Percentiles rank a stretch among this genome's conserved stretches.
Evolutionary conservation across 805 yeast genomes (phyloP).

Genomic region (Clavispora asparagi): DNA sequence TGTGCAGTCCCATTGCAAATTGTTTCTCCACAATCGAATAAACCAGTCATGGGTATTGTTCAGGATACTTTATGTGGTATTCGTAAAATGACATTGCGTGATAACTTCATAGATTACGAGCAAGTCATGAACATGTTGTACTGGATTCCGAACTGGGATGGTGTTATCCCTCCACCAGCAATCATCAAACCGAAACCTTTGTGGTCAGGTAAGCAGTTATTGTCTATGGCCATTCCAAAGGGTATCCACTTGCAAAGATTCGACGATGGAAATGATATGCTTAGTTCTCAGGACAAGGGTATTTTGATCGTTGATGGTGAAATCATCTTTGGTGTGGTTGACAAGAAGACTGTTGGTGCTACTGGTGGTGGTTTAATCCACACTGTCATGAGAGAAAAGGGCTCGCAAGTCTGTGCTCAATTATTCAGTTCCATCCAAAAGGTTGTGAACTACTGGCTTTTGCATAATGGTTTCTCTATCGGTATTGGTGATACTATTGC

Average conservation of each 20-base stretch:
- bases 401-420: conserved; percentile 83
- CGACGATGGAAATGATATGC: conserved; percentile 80
- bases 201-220: conserved; percentile 96
- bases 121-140: conserved; percentile 94
- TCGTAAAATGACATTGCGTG: conserved; percentile 91
- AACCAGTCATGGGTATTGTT: conserved; percentile 99
- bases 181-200: conserved; percentile 89
- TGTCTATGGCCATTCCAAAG: conserved; percentile 88
- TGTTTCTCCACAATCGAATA: conserved; percentile 96
- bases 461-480: conserved; percentile 95
- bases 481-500: conserved; percentile 99
- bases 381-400: conserved; percentile 96
- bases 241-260: conserved; percentile 94
- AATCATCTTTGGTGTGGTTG: conserved; percentile 95
- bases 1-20: conserved; percentile 98
- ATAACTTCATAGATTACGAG: conserved; percentile 80
- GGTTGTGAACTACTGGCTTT: conserved; percentile 92
- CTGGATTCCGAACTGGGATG: conserved; percentile 99
- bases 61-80: conserved; percentile 98
- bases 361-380: conserved; percentile 98
- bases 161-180: conserved; percentile 94
- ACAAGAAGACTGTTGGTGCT: conserved; percentile 97
- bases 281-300: conserved; percentile 89
- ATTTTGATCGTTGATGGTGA: conserved; percentile 95
- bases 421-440: conserved; percentile 91